phyloP scores from a whole-genome alignment of 345 rosid genomes.

The Corymbia maculata region DNA sequence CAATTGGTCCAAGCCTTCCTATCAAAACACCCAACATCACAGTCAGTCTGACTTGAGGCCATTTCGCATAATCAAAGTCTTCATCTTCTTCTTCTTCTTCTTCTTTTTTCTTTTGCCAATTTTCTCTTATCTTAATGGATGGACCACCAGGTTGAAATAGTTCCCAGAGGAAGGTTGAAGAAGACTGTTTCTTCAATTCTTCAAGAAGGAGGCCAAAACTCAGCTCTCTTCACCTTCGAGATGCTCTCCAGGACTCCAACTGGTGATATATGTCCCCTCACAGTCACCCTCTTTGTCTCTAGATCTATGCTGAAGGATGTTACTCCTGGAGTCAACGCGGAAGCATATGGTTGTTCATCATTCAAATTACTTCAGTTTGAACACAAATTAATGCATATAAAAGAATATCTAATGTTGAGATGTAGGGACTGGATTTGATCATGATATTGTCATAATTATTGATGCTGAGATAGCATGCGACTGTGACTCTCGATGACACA shows the following conservation, averaged over 20 bases:
- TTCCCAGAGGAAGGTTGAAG: not conserved
- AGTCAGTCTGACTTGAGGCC: not conserved
- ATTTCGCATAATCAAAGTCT: not conserved
- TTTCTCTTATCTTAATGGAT: not conserved
- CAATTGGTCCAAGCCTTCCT: not conserved
- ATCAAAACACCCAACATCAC: not conserved
- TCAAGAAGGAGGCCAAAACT: slow-evolving; percentile 59
- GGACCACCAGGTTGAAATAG: not conserved
- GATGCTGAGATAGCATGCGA: not conserved
- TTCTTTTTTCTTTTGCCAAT: not conserved
- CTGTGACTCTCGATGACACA: not conserved
- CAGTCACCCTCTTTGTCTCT: slow-evolving; percentile 78
- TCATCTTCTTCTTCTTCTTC: too few species aligned
- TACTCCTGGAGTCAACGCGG: slow-evolving; percentile 35
- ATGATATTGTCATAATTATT: not conserved
- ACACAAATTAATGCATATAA: not conserved
- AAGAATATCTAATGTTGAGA: not conserved
- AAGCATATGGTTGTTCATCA: not conserved
- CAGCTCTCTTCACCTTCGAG: slow-evolving; percentile 75
- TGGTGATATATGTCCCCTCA: slow-evolving; percentile 78
- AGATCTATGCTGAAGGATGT: slow-evolving; percentile 75
- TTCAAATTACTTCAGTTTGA: not conserved
- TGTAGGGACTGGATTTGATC: not conserved
- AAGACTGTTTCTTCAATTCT: not conserved
- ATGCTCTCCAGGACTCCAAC: slow-evolving; percentile 59